Evolutionary conservation across 1,139 yeast genomes (phyloP).

Genomic region (Saccharomyces hybrid): DNA sequence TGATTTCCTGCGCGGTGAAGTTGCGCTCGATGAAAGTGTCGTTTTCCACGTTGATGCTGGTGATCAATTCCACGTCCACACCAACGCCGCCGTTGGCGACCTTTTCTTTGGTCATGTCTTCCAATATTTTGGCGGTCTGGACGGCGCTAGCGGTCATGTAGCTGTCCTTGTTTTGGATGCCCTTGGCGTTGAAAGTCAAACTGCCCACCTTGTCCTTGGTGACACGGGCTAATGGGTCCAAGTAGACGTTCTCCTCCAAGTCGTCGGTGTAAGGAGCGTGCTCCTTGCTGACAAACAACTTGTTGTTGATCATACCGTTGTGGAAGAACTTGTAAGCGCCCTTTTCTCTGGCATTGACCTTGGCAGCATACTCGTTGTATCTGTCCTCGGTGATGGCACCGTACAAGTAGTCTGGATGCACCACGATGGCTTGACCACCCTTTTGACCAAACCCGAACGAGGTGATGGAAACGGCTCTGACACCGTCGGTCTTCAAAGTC

Average conservation of each 20-base stretch:
- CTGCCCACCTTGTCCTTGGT: slow-evolving; percentile 43
- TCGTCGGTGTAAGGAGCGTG: slow-evolving; percentile 87
- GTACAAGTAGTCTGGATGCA: slow-evolving; percentile 88
- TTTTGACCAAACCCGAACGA: slow-evolving; percentile 99
- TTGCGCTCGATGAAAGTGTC: slow-evolving; percentile 87
- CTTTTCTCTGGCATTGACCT: slow-evolving; percentile 77
- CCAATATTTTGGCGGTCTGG: slow-evolving; percentile 29
- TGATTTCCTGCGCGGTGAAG: slow-evolving; percentile 73
- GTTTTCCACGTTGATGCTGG: slow-evolving; percentile 72
- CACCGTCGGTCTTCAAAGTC: slow-evolving; percentile 88
- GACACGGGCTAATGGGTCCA: slow-evolving; percentile 93
- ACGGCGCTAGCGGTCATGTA: slow-evolving; percentile 17
- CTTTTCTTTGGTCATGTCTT: slow-evolving; percentile 40
- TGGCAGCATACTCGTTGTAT: slow-evolving; percentile 60
- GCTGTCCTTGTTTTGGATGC: slow-evolving; percentile 30
- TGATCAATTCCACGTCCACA: slow-evolving; percentile 88
- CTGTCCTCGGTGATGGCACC: slow-evolving; percentile 68
- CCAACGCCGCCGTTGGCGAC: slow-evolving; percentile 48
- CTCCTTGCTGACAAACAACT: slow-evolving; percentile 88
- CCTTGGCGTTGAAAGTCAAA: slow-evolving; percentile 39
- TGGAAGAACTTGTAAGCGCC: slow-evolving; percentile 93
- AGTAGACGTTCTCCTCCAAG: slow-evolving; percentile 80
- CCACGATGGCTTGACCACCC: slow-evolving; percentile 91
- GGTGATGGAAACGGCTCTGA: slow-evolving; percentile 93
- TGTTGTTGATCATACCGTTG: slow-evolving; percentile 84